phyloP scores from a whole-genome alignment of 495 filamentous ascomycete species.

The Neurospora sp. region DNA sequence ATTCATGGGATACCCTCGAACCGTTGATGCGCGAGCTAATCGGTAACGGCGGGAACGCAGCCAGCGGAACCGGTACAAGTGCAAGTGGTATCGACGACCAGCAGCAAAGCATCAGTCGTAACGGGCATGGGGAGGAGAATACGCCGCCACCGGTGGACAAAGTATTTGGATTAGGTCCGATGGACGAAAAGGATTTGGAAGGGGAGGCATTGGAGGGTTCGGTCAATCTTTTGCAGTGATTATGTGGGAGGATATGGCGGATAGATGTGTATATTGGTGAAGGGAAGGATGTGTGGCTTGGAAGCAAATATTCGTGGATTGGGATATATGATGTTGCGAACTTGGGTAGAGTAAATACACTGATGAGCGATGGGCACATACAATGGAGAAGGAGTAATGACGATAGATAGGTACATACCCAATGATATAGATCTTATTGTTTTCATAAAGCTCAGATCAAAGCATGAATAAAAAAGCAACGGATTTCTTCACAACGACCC shows the following conservation, averaged over 20 bases:
- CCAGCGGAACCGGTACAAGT: not conserved
- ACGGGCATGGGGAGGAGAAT: not conserved
- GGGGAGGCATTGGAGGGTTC: not conserved
- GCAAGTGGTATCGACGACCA: not conserved
- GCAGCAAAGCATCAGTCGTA: not conserved
- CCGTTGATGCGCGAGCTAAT: conserved; percentile 14
- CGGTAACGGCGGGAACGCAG: not conserved
- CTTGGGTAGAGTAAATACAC: too few relatives aligned
- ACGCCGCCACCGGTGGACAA: not conserved
- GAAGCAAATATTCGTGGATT: not conserved
- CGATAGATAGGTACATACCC: too few relatives aligned
- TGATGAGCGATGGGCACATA: too few relatives aligned
- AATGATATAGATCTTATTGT: too few relatives aligned
- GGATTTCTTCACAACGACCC: too few relatives aligned
- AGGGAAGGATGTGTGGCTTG: not conserved
- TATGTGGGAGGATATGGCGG: too few relatives aligned
- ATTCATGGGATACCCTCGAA: conserved; percentile 9
- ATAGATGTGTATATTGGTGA: not conserved
- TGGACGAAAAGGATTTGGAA: not conserved
- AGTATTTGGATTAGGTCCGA: not conserved
- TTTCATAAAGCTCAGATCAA: too few relatives aligned
- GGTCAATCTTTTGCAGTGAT: not conserved
- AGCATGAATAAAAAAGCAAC: too few relatives aligned
- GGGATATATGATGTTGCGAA: too few relatives aligned
- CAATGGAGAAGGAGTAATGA: too few relatives aligned